These are phyloP conservation scores for Spathaspora hagerdaliae DNA, from an alignment of 805 yeast species.

Conservation along the genomic window DNA sequence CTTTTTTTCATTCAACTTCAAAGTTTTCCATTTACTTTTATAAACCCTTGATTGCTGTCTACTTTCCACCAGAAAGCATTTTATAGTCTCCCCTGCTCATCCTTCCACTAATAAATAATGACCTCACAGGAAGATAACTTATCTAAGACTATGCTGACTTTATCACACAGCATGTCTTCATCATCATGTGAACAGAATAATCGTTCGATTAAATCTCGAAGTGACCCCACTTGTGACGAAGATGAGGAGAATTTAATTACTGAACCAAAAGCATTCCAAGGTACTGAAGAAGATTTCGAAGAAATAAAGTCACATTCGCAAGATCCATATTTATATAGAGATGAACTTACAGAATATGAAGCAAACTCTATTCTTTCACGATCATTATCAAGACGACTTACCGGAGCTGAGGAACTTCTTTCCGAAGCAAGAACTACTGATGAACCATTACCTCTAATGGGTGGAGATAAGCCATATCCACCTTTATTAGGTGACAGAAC, in stretches of 20 bases:
- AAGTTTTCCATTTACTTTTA: too few relatives aligned
- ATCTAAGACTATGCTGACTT: too few relatives aligned
- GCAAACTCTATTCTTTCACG: constrained; percentile 17
- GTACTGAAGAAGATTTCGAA: not conserved
- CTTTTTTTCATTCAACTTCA: too few relatives aligned
- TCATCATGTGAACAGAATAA: not conserved
- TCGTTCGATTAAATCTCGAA: not conserved
- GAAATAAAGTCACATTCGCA: not conserved
- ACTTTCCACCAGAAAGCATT: too few relatives aligned
- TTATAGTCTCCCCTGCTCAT: too few relatives aligned
- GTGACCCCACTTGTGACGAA: not conserved
- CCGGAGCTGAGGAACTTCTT: constrained; percentile 24
- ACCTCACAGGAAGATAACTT: too few relatives aligned
- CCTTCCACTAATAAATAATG: too few relatives aligned
- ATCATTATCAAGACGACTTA: constrained; percentile 18
- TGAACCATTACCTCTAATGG: constrained; percentile 50
- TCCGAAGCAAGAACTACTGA: constrained; percentile 18
- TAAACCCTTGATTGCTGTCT: too few relatives aligned
- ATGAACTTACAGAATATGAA: constrained; percentile 21
- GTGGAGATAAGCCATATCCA: constrained; percentile 62
- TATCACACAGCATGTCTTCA: too few relatives aligned
- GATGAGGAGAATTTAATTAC: not conserved
- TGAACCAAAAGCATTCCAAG: not conserved
- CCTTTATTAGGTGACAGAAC: constrained; percentile 53
- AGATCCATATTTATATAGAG: not conserved